Evolutionary conservation across 805 yeast species (phyloP).

Genomic region (Spencermartinsiella europaea): DNA sequence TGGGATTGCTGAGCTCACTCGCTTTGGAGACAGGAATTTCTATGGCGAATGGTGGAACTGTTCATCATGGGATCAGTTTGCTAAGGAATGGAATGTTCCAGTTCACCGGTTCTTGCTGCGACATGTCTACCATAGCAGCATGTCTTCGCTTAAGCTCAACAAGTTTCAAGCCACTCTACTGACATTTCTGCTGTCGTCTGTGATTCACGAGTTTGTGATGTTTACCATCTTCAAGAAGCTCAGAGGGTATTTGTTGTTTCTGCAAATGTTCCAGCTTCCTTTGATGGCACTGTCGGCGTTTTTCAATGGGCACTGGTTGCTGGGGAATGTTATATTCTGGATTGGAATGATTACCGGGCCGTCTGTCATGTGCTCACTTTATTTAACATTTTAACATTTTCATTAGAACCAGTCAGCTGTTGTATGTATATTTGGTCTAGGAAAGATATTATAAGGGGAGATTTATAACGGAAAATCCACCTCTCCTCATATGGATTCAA

Average conservation of each 20-base stretch:
- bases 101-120: slow-evolving; percentile 84
- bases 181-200: slow-evolving; percentile 56
- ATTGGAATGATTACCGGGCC: slow-evolving; percentile 88
- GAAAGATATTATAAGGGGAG: background rate
- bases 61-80: slow-evolving; percentile 86
- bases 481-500: too few relatives aligned
- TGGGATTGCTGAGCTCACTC: slow-evolving; percentile 80
- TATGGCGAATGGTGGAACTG: slow-evolving; percentile 99
- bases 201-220: slow-evolving; percentile 92
- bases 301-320: slow-evolving; percentile 41
- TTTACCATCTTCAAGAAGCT: slow-evolving; percentile 72
- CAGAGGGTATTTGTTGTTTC: slow-evolving; percentile 70
- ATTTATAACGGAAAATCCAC: too few relatives aligned
- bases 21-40: slow-evolving; percentile 85
- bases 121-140: slow-evolving; percentile 90
- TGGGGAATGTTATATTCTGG: slow-evolving; percentile 88
- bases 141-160: slow-evolving; percentile 64
- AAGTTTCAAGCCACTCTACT: slow-evolving; percentile 66
- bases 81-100: slow-evolving; percentile 91
- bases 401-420: too few relatives aligned
- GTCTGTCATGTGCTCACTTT: slow-evolving; percentile 76
- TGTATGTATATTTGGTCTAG: background rate
- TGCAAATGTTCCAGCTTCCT: slow-evolving; percentile 89
- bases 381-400: slow-evolving; percentile 58
- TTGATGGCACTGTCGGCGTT: slow-evolving; percentile 58